Base-by-base conservation (phyloP, 768 basidiomycete species). In the Suillus paluster region DNA sequence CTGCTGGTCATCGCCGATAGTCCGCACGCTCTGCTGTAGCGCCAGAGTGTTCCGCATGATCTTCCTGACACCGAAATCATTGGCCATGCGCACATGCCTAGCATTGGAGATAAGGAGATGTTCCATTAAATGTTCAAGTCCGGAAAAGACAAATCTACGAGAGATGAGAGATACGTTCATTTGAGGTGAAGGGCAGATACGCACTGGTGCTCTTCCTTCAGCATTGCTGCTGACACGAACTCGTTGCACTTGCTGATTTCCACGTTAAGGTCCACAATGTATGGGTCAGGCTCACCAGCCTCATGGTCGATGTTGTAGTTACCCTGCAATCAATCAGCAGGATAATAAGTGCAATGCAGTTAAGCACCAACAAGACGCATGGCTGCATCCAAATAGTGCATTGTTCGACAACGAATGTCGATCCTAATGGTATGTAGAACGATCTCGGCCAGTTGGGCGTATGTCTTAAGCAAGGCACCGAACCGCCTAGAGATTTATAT, bases 41-140 rank as follows among this genome's bases (percentile, higher is more conserved):
- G 97, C 92, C 38, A 95, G 82, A 53, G 97, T 90, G 74, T 97
- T 96, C 33, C 94, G 87, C 70, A 86, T 76, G 66, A 98, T 90
- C 78, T 97, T 97, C 71, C 87, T 84, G 66, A 96, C 84, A 2
- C 97, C 97, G 61, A 86, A 86, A 0, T 78, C 72, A 67, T 92
- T 97, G 11, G 87, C 87, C 39, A 81, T 69, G 19, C 84, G 86
- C 60, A 99, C 82, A 60, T 86, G 78, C 39, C 87, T 85, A 27
- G 91, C 93, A 62, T 89, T 86, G 9, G 82, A 81, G 65, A 99
- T 87, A 58, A 98, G 78, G 50, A 93, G 78, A 59, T 91, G 85
- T 72, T 97, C 94, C 80, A 95, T 90, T 34, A 99, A 83, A 60
- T 87, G 80, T 25, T 91, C 91, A 3, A 99, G 79, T 3, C 97